Percentiles rank a stretch among this genome's conserved stretches.
Evolutionary conservation across 768 basidiomycete species (phyloP).

Genomic region (Saitozyma sp.): DNA sequence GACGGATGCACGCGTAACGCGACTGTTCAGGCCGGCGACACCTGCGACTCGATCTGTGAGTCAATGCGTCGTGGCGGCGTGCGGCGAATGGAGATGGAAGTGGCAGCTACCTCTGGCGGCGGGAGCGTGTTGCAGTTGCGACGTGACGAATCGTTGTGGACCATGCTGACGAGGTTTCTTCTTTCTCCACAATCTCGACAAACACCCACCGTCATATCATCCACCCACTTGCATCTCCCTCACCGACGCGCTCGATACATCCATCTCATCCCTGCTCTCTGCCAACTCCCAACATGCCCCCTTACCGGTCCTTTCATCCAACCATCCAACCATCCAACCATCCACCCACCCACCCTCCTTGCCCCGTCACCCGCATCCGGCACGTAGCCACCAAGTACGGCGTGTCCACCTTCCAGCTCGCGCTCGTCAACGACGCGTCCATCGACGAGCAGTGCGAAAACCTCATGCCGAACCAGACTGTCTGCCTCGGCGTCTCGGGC

Average conservation of each 20-base stretch:
- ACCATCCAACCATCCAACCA: not conserved
- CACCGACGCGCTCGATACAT: too few relatives aligned
- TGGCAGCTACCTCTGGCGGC: too few relatives aligned
- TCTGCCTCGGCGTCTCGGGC: conserved; percentile 66
- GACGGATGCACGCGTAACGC: conserved; percentile 63
- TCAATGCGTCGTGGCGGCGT: not conserved
- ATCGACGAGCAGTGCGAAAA: conserved; percentile 65
- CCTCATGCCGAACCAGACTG: conserved; percentile 59
- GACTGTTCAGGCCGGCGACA: conserved; percentile 62
- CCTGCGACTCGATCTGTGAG: conserved; percentile 66
- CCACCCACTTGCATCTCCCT: too few relatives aligned
- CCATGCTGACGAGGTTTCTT: too few relatives aligned
- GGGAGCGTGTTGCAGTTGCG: too few relatives aligned
- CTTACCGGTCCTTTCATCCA: not conserved
- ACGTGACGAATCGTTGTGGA: too few relatives aligned
- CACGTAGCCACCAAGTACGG: conserved; percentile 37
- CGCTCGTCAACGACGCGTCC: conserved; percentile 60
- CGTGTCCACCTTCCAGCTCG: conserved; percentile 69
- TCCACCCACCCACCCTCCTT: not conserved
- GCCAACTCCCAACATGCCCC: not conserved
- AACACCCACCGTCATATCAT: too few relatives aligned
- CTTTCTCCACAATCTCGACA: too few relatives aligned
- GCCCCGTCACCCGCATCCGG: too few relatives aligned
- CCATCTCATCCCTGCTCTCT: not conserved
- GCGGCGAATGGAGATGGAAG: too few relatives aligned